Conservation (phyloP, 495 filamentous ascomycete genomes). For the Neurospora cerealis region DNA sequence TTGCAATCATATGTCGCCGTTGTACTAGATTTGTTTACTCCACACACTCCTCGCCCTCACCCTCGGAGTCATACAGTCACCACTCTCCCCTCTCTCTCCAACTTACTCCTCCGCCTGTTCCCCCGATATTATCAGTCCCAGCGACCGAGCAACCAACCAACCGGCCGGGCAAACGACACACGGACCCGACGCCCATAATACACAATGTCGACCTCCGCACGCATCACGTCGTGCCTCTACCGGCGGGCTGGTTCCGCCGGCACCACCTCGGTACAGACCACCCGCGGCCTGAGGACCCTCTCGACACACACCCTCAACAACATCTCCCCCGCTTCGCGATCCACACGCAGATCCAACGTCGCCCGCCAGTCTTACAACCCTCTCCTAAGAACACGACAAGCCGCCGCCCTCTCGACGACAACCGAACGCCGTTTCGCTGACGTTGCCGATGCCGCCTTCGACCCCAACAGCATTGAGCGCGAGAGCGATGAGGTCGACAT, state of each 20-base stretch:
- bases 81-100: background rate
- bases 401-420: slow-evolving; percentile 21
- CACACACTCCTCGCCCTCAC: background rate
- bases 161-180: background rate
- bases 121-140: background rate
- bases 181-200: background rate
- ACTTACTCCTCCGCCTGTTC: background rate
- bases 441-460: slow-evolving; percentile 50
- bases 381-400: background rate
- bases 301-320: slow-evolving; percentile 6
- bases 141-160: background rate
- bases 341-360: background rate
- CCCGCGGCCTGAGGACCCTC: slow-evolving; percentile 9
- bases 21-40: background rate
- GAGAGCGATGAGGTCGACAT: slow-evolving; percentile 93
- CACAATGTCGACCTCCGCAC: slow-evolving; percentile 18
- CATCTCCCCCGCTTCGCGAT: slow-evolving; percentile 2
- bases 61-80: background rate
- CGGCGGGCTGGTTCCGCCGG: slow-evolving; percentile 13
- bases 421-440: slow-evolving; percentile 40
- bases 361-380: background rate
- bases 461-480: slow-evolving; percentile 64
- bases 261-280: slow-evolving; percentile 2
- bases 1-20: background rate
- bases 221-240: slow-evolving; percentile 20